phyloP scores from a whole-genome alignment of 2,329 filamentous ascomycete species.

The Hypoxylon sp. region DNA sequence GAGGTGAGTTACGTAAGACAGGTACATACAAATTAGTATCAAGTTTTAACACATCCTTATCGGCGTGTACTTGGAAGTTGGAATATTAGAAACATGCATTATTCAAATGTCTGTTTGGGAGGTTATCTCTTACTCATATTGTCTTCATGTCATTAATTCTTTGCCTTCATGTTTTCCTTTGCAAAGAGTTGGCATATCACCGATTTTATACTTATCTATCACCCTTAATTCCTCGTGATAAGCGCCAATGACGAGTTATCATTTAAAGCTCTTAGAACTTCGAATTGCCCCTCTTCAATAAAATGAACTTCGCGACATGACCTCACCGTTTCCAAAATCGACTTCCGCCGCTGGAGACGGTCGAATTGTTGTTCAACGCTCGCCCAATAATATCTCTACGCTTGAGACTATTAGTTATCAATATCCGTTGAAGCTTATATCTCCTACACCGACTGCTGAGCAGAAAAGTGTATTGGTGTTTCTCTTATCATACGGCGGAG shows the following conservation, averaged over 20 bases:
- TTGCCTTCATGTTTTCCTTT: too few relatives aligned
- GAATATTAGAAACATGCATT: too few relatives aligned
- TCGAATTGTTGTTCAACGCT: conserved; percentile 74
- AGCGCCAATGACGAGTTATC: conserved; percentile 17
- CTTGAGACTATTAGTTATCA: conserved; percentile 83
- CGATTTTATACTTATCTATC: too few relatives aligned
- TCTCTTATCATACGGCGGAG: conserved; percentile 92
- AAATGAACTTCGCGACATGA: conserved; percentile 47
- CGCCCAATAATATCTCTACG: conserved; percentile 75
- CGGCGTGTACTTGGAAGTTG: too few relatives aligned
- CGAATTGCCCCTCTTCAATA: neutral
- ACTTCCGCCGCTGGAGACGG: conserved; percentile 81
- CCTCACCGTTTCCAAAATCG: conserved; percentile 80
- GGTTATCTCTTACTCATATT: too few relatives aligned
- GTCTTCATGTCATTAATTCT: too few relatives aligned
- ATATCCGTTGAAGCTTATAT: conserved; percentile 93
- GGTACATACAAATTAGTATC: too few relatives aligned
- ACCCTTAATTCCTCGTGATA: too few relatives aligned
- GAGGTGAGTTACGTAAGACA: neutral
- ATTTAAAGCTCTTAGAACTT: neutral
- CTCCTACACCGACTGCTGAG: conserved; percentile 72
- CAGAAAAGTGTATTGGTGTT: conserved; percentile 81
- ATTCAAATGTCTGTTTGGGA: too few relatives aligned
- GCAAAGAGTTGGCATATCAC: too few relatives aligned
- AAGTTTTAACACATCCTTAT: too few relatives aligned